Conservation (phyloP, 495 filamentous ascomycete genomes). For the Xylaria sp. region DNA sequence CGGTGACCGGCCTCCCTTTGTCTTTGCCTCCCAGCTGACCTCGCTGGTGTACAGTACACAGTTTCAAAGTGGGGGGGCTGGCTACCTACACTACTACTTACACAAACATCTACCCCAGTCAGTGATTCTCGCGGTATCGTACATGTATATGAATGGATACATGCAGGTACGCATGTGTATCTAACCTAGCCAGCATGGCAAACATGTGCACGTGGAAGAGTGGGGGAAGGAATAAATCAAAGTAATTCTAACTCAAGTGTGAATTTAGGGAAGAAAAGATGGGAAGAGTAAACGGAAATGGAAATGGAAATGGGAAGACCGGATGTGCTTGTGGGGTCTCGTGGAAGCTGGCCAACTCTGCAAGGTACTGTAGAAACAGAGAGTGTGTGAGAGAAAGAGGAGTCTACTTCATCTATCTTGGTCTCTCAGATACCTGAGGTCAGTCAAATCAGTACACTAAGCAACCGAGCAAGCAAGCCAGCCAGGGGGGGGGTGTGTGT, state of each 20-base stretch:
- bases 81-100: too few species aligned
- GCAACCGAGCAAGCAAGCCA: neutral
- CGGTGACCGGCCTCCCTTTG: constrained; percentile 6
- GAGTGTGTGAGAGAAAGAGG: too few species aligned
- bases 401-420: neutral
- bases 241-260: too few species aligned
- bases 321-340: neutral
- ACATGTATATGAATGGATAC: neutral
- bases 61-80: neutral
- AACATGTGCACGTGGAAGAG: neutral
- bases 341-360: neutral
- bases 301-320: neutral
- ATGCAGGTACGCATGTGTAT: constrained; percentile 3
- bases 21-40: neutral
- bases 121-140: neutral
- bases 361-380: too few species aligned
- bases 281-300: too few species aligned
- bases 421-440: neutral
- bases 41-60: neutral
- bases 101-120: neutral
- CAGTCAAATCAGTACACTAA: neutral
- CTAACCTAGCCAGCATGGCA: neutral
- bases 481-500: constrained; percentile 14
- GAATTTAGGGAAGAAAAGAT: too few species aligned
- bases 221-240: neutral